Evolutionary conservation across 768 basidiomycete species (phyloP).

Genomic region (Suillus spraguei): DNA sequence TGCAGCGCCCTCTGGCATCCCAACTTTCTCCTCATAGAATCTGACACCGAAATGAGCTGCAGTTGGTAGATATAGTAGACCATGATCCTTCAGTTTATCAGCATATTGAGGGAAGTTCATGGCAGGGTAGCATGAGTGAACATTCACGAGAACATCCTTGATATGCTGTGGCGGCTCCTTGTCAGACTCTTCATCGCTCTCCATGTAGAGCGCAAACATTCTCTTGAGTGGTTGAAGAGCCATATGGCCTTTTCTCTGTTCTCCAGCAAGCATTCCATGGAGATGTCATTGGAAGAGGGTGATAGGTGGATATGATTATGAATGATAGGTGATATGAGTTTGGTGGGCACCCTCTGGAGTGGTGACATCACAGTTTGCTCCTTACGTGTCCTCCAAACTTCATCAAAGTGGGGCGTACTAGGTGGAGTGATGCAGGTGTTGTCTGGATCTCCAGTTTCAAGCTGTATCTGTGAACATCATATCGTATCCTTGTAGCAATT

Average conservation of each 20-base stretch:
- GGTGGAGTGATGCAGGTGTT: background rate
- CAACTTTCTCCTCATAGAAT: background rate
- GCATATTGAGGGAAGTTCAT: background rate
- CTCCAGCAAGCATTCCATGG: background rate
- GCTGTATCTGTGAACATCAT: background rate
- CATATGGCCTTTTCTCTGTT: background rate
- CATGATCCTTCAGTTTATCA: background rate
- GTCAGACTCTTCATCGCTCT: background rate
- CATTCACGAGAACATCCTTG: constrained; percentile 13
- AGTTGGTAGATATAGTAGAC: background rate
- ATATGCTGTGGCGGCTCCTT: background rate
- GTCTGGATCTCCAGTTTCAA: background rate
- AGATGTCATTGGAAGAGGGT: background rate
- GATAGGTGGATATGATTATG: background rate
- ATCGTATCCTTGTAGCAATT: background rate
- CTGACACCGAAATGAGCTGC: background rate
- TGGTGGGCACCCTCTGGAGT: background rate
- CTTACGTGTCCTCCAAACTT: background rate
- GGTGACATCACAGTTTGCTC: background rate
- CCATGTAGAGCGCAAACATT: background rate
- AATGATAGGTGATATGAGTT: background rate
- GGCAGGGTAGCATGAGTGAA: background rate
- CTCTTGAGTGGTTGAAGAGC: background rate
- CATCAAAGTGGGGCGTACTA: background rate
- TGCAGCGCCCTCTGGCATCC: background rate